Base-by-base conservation (phyloP, 352 stramenopile species). In the Peronospora tabacina region DNA sequence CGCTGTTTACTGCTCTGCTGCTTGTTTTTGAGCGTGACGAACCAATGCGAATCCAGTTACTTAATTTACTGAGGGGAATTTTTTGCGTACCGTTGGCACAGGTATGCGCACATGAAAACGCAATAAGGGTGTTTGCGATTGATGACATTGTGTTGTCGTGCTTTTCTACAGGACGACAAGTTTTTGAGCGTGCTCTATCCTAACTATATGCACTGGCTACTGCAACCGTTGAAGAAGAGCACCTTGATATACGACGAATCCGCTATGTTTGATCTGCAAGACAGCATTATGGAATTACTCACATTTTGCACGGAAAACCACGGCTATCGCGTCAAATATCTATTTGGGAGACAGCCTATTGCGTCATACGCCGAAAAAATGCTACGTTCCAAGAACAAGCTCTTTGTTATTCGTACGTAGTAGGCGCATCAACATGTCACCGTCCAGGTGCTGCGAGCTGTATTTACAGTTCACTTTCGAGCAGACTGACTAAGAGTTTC, bases 241-340 rank as follows among this genome's bases (percentile, higher is more conserved):
- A 61, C 62, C 1, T 67, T 70, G 24, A 43, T 62, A 7, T 49
- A 51, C 28, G 61, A 83, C 44, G 57, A 76, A 22, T 62, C 68
- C 5, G 64, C 60, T 5, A 66, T 93, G 39, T 93, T 90, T 61
- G 66, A 77, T 34, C 53, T 89, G 29, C 77, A 89, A 58, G 82
- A 87, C 46, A 85, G 78, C 51, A 86, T 90, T 50, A 81, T 89
- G 63, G 82, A 93, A 49, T 53, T 93, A 13, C 65, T 93, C 11
- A 88, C 82, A n/a, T 87, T 93, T 46, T 90, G 76, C 65, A 89
- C 81, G 0, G 72, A 90, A 55, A 78, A 74, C 17, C 82, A 93
- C 37, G 79, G 82, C 5, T 93, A 93, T 57, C 79, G 82, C 30
- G 71, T 93, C 41, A 93, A 93, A 55, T 93, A 93, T 67, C 58